phyloP scores from a whole-genome alignment of 129 eudicot species.

The Saussurea involucrata region DNA sequence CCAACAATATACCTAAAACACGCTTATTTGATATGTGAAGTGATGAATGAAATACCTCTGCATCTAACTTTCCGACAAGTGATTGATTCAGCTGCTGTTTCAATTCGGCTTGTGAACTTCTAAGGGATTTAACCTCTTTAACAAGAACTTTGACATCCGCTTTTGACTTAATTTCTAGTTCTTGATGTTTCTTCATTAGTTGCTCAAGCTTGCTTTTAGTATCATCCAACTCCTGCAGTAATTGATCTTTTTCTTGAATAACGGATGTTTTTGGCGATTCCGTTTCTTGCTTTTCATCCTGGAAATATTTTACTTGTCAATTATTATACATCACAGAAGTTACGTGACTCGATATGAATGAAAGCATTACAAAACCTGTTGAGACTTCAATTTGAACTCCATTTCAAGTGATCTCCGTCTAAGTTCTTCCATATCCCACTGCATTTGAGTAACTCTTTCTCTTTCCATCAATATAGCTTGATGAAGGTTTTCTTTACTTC shows the following conservation, averaged over 20 bases:
- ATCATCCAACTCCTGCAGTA: constrained; percentile 57
- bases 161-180: constrained; percentile 77
- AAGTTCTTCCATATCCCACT: constrained; percentile 99
- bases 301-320: constrained; percentile 23
- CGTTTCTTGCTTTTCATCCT: constrained; percentile 40
- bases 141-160: constrained; percentile 85
- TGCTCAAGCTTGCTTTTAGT: constrained; percentile 59
- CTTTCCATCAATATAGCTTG: constrained; percentile 81
- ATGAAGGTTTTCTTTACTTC: constrained; percentile 90
- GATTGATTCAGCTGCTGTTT: constrained; percentile 72
- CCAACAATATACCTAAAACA: background rate
- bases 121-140: constrained; percentile 82
- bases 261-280: constrained; percentile 25
- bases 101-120: constrained; percentile 72
- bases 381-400: constrained; percentile 70
- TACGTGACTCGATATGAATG: background rate
- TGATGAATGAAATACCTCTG: constrained; percentile 53
- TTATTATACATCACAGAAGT: background rate
- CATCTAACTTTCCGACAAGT: constrained; percentile 47
- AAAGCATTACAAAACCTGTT: constrained; percentile 42
- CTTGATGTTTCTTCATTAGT: constrained; percentile 66
- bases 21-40: background rate
- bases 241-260: constrained; percentile 46
- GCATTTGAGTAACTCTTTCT: constrained; percentile 93
- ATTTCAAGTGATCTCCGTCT: constrained; percentile 72